phyloP scores from a whole-genome alignment of 805 yeast species.

The Blastobotrys terrestris region DNA sequence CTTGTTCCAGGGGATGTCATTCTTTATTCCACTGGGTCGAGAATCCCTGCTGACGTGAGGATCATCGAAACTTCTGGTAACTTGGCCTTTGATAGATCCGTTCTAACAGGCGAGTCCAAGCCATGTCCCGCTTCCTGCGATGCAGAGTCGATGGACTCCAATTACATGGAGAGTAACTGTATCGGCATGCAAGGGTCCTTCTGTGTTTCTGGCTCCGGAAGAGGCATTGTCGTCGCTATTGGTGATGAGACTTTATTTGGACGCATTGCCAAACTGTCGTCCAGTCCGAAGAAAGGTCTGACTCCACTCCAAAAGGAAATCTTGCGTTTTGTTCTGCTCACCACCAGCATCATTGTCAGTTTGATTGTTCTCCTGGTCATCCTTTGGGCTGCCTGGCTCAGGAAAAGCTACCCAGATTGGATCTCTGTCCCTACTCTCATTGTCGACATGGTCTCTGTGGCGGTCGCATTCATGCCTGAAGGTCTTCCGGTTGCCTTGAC shows the following conservation, averaged over 20 bases:
- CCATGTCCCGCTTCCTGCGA: constrained; percentile 79
- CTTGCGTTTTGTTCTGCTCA: constrained; percentile 28
- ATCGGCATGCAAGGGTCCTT: constrained; percentile 44
- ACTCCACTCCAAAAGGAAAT: constrained; percentile 41
- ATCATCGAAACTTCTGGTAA: constrained; percentile 75
- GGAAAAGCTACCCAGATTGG: constrained; percentile 36
- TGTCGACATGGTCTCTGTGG: constrained; percentile 41
- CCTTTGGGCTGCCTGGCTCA: constrained; percentile 50
- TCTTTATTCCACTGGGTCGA: constrained; percentile 87
- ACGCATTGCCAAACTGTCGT: constrained; percentile 84
- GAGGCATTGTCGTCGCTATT: constrained; percentile 88
- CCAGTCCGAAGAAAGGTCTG: constrained; percentile 35
- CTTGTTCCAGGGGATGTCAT: constrained; percentile 94
- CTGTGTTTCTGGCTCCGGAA: constrained; percentile 71
- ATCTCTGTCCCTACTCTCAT: constrained; percentile 41
- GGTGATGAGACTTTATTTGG: constrained; percentile 96
- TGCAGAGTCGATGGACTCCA: constrained; percentile 41
- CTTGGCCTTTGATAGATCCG: constrained; percentile 92
- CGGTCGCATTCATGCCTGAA: constrained; percentile 63
- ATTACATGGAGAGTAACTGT: constrained; percentile 38
- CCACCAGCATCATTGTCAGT: constrained; percentile 78
- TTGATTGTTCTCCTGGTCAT: constrained; percentile 87
- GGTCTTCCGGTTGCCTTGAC: constrained; percentile 98
- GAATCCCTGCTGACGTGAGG: constrained; percentile 90
- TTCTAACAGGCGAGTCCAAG: constrained; percentile 94